Base-by-base conservation (phyloP, 1,284 basidiomycete genomes). In the Leccinum pseudoinsigne region DNA sequence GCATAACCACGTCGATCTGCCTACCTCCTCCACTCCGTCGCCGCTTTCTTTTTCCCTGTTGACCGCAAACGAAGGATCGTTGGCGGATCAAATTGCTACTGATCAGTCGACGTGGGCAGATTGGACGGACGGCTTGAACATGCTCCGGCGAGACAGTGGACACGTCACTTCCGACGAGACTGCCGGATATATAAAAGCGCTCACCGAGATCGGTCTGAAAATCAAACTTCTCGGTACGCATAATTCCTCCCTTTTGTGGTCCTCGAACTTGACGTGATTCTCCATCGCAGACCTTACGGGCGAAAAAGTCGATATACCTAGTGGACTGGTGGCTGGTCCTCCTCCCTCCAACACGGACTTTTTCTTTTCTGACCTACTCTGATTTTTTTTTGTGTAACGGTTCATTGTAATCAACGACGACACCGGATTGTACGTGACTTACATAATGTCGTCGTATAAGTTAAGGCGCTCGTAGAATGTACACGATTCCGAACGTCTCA, bases 111-210 rank as follows among this genome's bases (percentile, higher is more conserved):
- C 93, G 55, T 95, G 93, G 85, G 92, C 94, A 23, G 96, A 98
- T 78, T 98, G 96, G 96, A 93, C 93, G 1, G 96, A 98, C 74
- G 96, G 95, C 2, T 77, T 98, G 73, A 93, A 94, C 70, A 93
- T 97, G 85, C 80, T 97, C 55, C 81, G 90, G 55, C 81, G 87
- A 59, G 90, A 93, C 70, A 86, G 89, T 12, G 90, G 89, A 16
- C 90, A 94, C 69, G 92, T 94, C 68, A 80, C 87, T 14, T 94
- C 92, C 14, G 85, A 89, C 68, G 93, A 96, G 76, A 94, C 94
- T 4, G 89, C 90, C 40, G 89, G 88, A 54, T 94, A 94, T 71
- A 90, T 96, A 6, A 85, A 92, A 69, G 87, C 88, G 12, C 80
- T 98, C 71, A 97, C 95, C 12, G 95, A 98, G 72, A 93, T 98